Evolutionary conservation across 176 grass and related monocot genomes (phyloP), one percentile per base, ranked within the genome.

Genomic region (Avena eriantha): DNA sequence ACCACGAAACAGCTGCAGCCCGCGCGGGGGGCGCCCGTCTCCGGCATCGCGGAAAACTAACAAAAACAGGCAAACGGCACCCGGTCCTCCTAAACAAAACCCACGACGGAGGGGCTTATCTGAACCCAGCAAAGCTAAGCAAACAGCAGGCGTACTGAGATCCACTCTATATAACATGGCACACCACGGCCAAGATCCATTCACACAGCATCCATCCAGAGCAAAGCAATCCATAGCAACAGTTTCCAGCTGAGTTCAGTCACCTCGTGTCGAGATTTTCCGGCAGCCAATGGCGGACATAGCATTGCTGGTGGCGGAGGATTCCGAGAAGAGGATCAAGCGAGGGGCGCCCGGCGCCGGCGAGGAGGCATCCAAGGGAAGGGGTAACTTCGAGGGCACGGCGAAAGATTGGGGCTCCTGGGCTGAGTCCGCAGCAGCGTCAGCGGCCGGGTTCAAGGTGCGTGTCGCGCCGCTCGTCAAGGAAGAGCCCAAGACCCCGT

Each of bases 291-390:
- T 97, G 95, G 86, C 88, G 10, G 92, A 97, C 88, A 91, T 97
- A 80, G 90, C 90, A 49, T 74, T 94, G 67, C 80, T 97, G 86
- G 92, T 95, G 76, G 69, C 79, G 13, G 95, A 97, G 81, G 90
- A 90, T 81, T 95, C 90, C 81, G 89, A 95, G 92, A 95, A 83
- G 90, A 85, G 85, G 84, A 21, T 58, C 63, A 84, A 58, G 78
- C 43, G 81, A 4, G 89, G 69, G 17, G 80, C 47, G 15, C 57
- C 57, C 4, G n/a, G 23, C 19, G 8, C 12, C 16, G 49, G 18
- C 2, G 82, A 4, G 16, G 90, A 86, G 70, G 83, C 82, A 29
- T 65, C 80, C 65, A 82, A 60, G 74, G 82, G 79, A 17, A 85
- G 59, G 79, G 88, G 73, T 47, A 87, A 86, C 69, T 83, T 87